Percentiles rank a stretch among this genome's conserved stretches.
These are phyloP conservation scores for Diaporthe sp. DNA, from an alignment of 2,329 filamentous ascomycete genomes.

Conservation along the genomic window DNA sequence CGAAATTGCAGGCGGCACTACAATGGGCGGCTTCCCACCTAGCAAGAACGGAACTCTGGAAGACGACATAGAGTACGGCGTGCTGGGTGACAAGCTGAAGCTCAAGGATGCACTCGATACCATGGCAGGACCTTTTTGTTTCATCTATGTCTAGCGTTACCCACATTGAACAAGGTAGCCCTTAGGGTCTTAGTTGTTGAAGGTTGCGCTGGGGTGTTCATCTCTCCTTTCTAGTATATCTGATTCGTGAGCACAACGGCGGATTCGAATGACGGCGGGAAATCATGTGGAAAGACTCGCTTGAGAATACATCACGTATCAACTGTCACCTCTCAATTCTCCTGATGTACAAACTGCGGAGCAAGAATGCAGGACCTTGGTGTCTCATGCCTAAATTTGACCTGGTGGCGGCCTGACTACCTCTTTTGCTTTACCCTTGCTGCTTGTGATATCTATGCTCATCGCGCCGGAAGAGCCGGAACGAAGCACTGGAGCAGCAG, in stretches of 20 bases:
- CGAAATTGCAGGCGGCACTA: slow-evolving; percentile 12
- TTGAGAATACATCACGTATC: not conserved
- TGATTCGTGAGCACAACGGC: not conserved
- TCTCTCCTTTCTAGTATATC: not conserved
- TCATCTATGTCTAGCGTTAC: not conserved
- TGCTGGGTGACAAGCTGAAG: slow-evolving; percentile 5
- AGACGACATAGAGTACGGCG: slow-evolving; percentile 5
- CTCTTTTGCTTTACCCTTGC: too few species aligned
- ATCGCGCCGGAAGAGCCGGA: too few species aligned
- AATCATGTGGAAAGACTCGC: not conserved
- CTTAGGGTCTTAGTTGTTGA: not conserved
- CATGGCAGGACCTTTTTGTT: slow-evolving; percentile 16
- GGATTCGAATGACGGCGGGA: not conserved
- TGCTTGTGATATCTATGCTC: too few species aligned
- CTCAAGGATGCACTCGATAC: slow-evolving; percentile 10
- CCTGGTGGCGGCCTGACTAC: too few species aligned
- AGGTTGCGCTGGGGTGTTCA: too few species aligned
- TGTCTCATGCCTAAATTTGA: too few species aligned
- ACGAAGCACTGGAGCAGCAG: too few species aligned
- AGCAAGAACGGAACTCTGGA: slow-evolving; percentile 11
- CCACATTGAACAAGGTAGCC: not conserved
- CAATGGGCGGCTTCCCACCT: slow-evolving; percentile 5
- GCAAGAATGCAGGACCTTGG: too few species aligned
- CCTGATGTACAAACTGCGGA: too few species aligned
- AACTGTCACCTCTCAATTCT: not conserved